phyloP scores from a whole-genome alignment of 352 stramenopile species.

The Phytophthora fragariae region DNA sequence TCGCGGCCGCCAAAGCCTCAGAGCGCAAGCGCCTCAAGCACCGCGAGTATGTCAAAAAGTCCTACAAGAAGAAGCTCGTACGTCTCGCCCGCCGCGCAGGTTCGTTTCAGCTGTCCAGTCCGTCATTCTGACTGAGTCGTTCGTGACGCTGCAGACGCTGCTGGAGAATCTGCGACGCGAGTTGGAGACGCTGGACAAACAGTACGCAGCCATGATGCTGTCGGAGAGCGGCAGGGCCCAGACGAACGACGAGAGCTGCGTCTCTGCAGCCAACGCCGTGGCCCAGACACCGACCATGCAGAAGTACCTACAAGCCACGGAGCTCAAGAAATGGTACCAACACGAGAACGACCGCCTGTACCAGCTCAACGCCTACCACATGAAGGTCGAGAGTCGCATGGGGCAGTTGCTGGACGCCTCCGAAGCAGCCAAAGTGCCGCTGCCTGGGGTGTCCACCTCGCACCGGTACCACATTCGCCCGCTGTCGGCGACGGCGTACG shows the following conservation, averaged over 20 bases:
- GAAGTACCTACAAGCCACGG: slow-evolving; percentile 56
- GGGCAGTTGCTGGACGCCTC: slow-evolving; percentile 62
- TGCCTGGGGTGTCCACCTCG: slow-evolving; percentile 6
- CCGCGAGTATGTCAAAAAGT: slow-evolving; percentile 74
- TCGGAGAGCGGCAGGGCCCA: slow-evolving; percentile 2
- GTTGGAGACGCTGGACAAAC: slow-evolving; percentile 47
- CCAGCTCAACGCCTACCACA: slow-evolving; percentile 52
- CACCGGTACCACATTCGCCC: slow-evolving; percentile 48
- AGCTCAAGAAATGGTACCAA: slow-evolving; percentile 55
- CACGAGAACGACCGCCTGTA: slow-evolving; percentile 70
- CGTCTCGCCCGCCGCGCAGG: slow-evolving; percentile 4
- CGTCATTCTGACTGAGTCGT: slow-evolving; percentile 18
- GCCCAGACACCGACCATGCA: slow-evolving; percentile 36
- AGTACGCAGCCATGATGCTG: slow-evolving; percentile 55
- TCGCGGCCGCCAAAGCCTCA: slow-evolving; percentile 26
- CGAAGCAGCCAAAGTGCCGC: slow-evolving; percentile 39
- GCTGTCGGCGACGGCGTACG: slow-evolving; percentile 46
- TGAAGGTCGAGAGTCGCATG: slow-evolving; percentile 60
- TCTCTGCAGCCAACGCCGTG: background rate
- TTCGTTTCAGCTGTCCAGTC: background rate
- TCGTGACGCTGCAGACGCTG: slow-evolving; percentile 45
- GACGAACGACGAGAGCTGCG: background rate
- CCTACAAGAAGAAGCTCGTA: slow-evolving; percentile 81
- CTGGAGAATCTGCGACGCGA: slow-evolving; percentile 58
- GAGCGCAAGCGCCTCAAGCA: slow-evolving; percentile 70